Evolutionary conservation across 148 eudicot species (phyloP), one percentile per base, ranked within the genome.

Genomic region (Vaccinium vitisidaea): DNA sequence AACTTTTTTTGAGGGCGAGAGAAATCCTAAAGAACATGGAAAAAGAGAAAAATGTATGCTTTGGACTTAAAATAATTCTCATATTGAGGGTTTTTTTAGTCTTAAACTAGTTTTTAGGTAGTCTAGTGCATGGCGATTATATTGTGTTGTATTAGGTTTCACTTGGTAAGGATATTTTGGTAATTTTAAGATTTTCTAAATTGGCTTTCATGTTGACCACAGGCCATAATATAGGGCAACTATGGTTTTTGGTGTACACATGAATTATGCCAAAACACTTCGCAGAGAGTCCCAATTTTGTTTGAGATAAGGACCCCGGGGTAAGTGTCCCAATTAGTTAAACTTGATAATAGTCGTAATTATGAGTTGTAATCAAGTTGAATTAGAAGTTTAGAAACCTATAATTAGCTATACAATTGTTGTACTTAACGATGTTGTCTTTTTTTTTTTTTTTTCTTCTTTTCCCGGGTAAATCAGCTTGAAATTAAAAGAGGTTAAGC

Each of bases 21-120:
- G 43, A 70, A 70, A 70, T 30, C 43, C 18, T 70, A 16, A 70
- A 70, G 75, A 70, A 70, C 75, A 70, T 30, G 75, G 46, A 70
- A 69, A 32, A 30, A 30, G 46, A 30, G n/a, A 16, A 36, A 71
- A 71, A 25, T 67, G 73, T 21, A 71, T 71, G 76, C 43, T 25
- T 67, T 67, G 73, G 73, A 71, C 10, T 16, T 71, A 0, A 32
- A 71, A 16, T 12, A 71, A 14, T 71, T 19, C 1, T 11, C 36
- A 6, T 71, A 15, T 30, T 6, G 9, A 5, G 21, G 76, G 9
- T 15, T 69, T 71, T 4, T 71, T 71, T 71, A 14, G 1, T 71
- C 76, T 71, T 71, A 18, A 25, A 25, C 73, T 67, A 25, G 73
- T 67, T 65, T 65, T 14, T 27, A 25, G 6, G 73, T 67, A 25